Base-by-base conservation (phyloP, 2,329 filamentous ascomycete species). In the Shiraia sp. region DNA sequence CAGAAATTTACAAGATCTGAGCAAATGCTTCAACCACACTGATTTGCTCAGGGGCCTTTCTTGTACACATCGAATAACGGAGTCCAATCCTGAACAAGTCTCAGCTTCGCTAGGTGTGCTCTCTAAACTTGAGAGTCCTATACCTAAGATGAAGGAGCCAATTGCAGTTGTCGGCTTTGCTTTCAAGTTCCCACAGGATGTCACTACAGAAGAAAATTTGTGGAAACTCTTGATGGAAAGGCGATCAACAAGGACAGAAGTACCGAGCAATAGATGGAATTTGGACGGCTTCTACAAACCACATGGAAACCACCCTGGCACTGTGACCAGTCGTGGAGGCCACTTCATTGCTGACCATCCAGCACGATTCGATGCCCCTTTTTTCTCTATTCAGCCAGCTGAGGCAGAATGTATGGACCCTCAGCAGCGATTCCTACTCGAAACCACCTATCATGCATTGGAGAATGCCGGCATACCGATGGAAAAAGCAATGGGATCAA, bases 141-240 rank as follows among this genome's bases (percentile, higher is more conserved):
- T 5, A 8, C 19, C 19, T 8, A 4, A 4, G 8, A 22, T 17
- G 17, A 36, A 27, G 28, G 49, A 56, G 30, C 53, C 60, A 2
- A 50, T 61, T 14, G 71, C 71, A 4, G 57, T 74, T 10, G 53
- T 72, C 29, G 71, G 70, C 23, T 65, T 69, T 32, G 54, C 61
- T 6, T 49, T 57, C 35, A 55, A 51, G 15, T 55, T 64, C 16
- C 57, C 60, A 2, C 47, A 56, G 32, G 51, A 51, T 31, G 47
- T 50, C 0, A 45, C 38, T 2, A 34, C 36, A 2, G 36, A 47
- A 12, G 49, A 55, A 8, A 40, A 31, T 22, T 40, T 63, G 8
- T 63, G 59, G 60, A 45, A 49, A 10, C 41, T 61, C n/a, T 45
- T 61, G 7, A 29, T 46, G 15, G 42, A 52, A 16, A 40, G 48